These are phyloP conservation scores for Waitea zeae DNA, from an alignment of 1,284 basidiomycete species.

Conservation along the genomic window DNA sequence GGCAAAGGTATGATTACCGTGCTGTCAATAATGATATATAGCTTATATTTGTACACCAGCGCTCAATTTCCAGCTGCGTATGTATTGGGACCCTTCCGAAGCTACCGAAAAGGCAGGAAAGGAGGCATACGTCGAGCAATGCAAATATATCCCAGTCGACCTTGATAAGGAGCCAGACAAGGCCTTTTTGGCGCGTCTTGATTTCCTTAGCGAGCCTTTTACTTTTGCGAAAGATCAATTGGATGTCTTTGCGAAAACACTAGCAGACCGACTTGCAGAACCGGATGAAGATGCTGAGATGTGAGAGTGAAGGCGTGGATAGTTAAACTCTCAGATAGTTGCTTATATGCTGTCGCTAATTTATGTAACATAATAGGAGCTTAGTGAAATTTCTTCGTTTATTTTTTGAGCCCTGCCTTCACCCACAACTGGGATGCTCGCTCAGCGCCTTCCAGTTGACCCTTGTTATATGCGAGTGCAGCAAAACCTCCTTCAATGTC, in stretches of 20 bases:
- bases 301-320: no score
- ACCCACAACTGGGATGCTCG: no score
- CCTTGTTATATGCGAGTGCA: no score
- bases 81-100: slow-evolving; percentile 19
- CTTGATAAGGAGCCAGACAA: slow-evolving; percentile 40
- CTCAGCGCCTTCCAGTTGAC: no score
- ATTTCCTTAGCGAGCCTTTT: slow-evolving; percentile 43
- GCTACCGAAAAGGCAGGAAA: slow-evolving; percentile 12
- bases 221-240: slow-evolving; percentile 50
- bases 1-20: background rate
- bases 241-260: slow-evolving; percentile 39
- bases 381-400: no score
- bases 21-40: background rate
- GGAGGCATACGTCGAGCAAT: slow-evolving; percentile 24
- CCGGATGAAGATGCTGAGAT: slow-evolving; percentile 14
- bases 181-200: slow-evolving; percentile 35
- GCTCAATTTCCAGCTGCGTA: slow-evolving; percentile 39
- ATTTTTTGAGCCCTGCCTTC: no score
- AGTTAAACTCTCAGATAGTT: no score
- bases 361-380: no score
- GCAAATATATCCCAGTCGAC: slow-evolving; percentile 44
- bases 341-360: no score
- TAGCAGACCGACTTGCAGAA: slow-evolving; percentile 30
- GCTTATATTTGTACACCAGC: slow-evolving; percentile 18
- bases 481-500: slow-evolving; percentile 46